phyloP scores from a whole-genome alignment of 225 moss, liverwort and hornwort genomes.

The Rhytidiadelphus loreus region DNA sequence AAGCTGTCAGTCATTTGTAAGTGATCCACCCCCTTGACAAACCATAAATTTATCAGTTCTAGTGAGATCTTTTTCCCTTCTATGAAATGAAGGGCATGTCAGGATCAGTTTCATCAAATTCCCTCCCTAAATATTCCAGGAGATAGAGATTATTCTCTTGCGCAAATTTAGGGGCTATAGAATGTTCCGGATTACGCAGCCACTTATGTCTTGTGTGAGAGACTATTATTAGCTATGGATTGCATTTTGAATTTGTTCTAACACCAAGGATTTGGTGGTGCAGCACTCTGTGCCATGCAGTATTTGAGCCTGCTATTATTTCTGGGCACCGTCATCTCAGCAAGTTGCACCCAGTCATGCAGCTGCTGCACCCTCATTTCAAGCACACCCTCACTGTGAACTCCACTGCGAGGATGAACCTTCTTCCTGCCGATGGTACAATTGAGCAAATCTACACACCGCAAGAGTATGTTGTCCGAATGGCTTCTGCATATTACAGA shows the following conservation, averaged over 20 bases:
- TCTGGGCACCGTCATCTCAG: slow-evolving; percentile 35
- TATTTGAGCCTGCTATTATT: slow-evolving; percentile 32
- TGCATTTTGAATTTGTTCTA: neutral
- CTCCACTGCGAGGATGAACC: slow-evolving; percentile 14
- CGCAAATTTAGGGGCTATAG: neutral
- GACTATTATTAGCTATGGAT: neutral
- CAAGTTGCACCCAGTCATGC: slow-evolving; percentile 43
- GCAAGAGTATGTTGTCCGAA: slow-evolving; percentile 17
- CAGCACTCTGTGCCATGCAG: slow-evolving; percentile 31
- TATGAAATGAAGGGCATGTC: neutral
- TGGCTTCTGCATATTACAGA: slow-evolving; percentile 25
- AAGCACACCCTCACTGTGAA: slow-evolving; percentile 27
- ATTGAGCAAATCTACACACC: slow-evolving; percentile 41
- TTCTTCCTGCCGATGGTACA: slow-evolving; percentile 22
- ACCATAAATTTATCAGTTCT: neutral
- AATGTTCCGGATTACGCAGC: neutral
- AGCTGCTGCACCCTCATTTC: slow-evolving; percentile 35
- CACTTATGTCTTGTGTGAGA: neutral
- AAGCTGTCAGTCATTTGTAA: slow-evolving; percentile 43
- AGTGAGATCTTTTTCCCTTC: neutral
- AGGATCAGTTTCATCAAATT: neutral
- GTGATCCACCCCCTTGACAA: neutral
- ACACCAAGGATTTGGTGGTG: neutral
- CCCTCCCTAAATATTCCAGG: neutral
- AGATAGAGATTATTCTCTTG: neutral